Evolutionary conservation across 2,329 filamentous ascomycete genomes (phyloP), one percentile per base, ranked within the genome.

Genomic region (Epichloe sibirici): DNA sequence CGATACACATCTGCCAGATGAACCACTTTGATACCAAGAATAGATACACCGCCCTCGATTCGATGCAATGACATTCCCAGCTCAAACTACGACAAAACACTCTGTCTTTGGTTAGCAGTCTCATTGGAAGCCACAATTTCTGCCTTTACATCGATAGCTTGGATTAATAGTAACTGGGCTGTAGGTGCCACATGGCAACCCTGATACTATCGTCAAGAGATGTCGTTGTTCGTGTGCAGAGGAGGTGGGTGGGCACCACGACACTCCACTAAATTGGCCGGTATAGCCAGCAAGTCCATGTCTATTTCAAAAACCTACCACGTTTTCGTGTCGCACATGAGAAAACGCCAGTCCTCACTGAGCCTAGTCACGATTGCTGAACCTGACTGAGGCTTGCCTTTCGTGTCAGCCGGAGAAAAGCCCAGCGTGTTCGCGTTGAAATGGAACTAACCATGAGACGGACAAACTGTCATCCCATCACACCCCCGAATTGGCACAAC

Each of bases 141-240:
- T 37, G 11, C 13, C 21, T 21, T 17, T 11, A 45, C 17, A 15
- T 28, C 8, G 40, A 28, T 45, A n/a, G 42, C 40, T 17, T 45
- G 17, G 13, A 13, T 7, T 11, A 7, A 7, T 42, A 11, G 11
- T 43, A 25, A 12, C 15, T 9, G 13, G 15, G 13, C 6, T 37
- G 17, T 5, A 17, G 39, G 12, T 34, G 43, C 49, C 40, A 49
- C 53, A 54, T 49, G 49, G 49, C 46, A 54, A 37, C 35, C 49
- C 53, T 45, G 45, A 4, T 40, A 38, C 38, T 40, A 21, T 40
- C 21, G 25, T 15, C 25, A 40, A 31, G 37, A 8, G 6, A n/a
- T 21, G 13, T 23, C 28, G 23, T 44, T 44, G 25, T 37, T 50
- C 11, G 28, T 8, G 31, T 31, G 4, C 31, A 11, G 48, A 49